These are phyloP conservation scores for Pseudogymnoascus sp. DNA, from an alignment of 2,329 filamentous ascomycete species.

Conservation along the genomic window DNA sequence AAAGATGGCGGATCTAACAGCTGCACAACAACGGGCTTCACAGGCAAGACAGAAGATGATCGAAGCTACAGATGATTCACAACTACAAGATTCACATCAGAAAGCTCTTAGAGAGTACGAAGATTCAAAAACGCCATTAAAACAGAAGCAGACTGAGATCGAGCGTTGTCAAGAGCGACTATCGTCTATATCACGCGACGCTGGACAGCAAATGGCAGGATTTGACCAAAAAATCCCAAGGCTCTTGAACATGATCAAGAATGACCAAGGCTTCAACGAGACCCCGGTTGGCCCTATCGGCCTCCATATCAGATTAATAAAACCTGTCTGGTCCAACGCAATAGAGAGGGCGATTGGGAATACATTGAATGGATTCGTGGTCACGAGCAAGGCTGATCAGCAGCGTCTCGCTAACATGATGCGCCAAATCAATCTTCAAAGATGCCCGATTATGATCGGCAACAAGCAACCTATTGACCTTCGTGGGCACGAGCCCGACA, in stretches of 20 bases:
- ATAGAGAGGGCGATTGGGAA: conserved; percentile 70
- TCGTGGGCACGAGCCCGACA: conserved; percentile 64
- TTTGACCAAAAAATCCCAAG: conserved; percentile 56
- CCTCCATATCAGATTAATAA: conserved; percentile 63
- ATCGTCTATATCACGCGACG: conserved; percentile 45
- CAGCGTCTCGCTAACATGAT: conserved; percentile 60
- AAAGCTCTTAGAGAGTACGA: conserved; percentile 28
- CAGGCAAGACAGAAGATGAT: conserved; percentile 37
- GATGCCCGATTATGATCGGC: conserved; percentile 57
- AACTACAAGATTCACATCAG: conserved; percentile 29
- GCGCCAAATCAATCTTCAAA: conserved; percentile 42
- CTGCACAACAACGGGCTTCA: conserved; percentile 44
- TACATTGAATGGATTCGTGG: conserved; percentile 69
- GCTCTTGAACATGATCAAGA: conserved; percentile 60
- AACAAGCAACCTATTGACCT: conserved; percentile 49
- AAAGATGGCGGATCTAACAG: conserved; percentile 52
- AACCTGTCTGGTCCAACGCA: conserved; percentile 75
- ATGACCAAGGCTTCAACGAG: conserved; percentile 59
- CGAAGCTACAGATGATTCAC: conserved; percentile 34
- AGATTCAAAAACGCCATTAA: conserved; percentile 29
- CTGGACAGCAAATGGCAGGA: conserved; percentile 52
- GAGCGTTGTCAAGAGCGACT: conserved; percentile 44
- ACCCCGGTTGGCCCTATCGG: conserved; percentile 82
- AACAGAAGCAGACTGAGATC: conserved; percentile 47
- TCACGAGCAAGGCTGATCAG: conserved; percentile 69